These are phyloP conservation scores for Fusarium graminum DNA, from an alignment of 2,329 filamentous ascomycete genomes.

Conservation along the genomic window DNA sequence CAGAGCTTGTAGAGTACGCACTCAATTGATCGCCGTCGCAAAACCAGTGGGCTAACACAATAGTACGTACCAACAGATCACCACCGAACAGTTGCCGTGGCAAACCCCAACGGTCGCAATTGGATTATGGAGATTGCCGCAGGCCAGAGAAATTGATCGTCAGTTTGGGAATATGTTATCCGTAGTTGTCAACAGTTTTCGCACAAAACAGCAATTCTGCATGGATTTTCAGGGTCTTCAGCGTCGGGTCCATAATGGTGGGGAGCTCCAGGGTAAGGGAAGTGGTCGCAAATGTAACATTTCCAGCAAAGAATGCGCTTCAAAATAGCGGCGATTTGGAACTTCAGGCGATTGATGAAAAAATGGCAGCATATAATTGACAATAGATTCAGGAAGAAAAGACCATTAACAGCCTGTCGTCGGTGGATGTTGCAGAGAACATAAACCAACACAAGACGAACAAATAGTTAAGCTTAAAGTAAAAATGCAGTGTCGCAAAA, in stretches of 20 bases:
- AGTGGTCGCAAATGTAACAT: neutral
- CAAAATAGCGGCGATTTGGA: no score
- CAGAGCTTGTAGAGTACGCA: neutral
- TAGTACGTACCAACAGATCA: neutral
- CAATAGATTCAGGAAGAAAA: no score
- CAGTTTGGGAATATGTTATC: neutral
- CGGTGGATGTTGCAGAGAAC: no score
- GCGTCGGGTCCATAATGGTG: neutral
- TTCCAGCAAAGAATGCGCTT: neutral
- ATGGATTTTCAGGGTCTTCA: conserved; percentile 27
- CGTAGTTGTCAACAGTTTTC: neutral
- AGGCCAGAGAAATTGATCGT: neutral
- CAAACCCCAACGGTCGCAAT: neutral
- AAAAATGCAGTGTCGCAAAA: no score
- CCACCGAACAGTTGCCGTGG: neutral
- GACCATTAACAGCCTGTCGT: no score
- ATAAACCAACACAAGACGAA: no score
- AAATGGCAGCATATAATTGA: no score
- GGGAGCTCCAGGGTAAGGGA: conserved; percentile 15
- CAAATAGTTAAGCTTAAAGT: no score
- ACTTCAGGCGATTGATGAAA: no score
- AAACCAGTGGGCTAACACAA: neutral
- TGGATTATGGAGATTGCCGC: neutral
- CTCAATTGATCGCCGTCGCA: neutral
- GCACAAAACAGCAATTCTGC: conserved; percentile 7